Base-by-base conservation (phyloP, 352 stramenopile species). In the Phytophthora ramorum region DNA sequence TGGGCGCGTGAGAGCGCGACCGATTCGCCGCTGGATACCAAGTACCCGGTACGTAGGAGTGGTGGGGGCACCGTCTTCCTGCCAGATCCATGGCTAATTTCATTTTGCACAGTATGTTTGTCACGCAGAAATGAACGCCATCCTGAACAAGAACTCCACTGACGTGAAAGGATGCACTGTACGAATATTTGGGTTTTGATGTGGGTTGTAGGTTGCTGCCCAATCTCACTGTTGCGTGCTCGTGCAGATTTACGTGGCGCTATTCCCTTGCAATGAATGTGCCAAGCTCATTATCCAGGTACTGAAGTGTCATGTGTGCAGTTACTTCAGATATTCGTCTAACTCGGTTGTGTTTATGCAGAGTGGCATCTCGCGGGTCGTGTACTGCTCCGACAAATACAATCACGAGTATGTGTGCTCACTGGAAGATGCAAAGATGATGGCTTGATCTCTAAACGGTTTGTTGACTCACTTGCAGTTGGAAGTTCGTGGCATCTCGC, bases 231-330 rank as follows among this genome's bases (percentile, higher is more conserved):
- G 28, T 52, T 44, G 1, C 17, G 6, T 30, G 37, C 44, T 56
- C 14, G 16, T 44, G 0, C 63, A 97, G 76, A 97, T 99, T 48
- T 99, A 99, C 77, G 97, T 99, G 38, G 96, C 97, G 13, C 80
- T 99, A 32, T 99, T 99, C 72, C 98, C 98, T 8, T 99, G 98
- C 79, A 98, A 99, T 75, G 97, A 99, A 71, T 99, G 98, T 76
- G 94, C 96, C 34, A 99, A 99, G 73, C 87, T 99, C 55, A 99
- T 99, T 66, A 99, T 99, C 73, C 98, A 95, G 74, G 82, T 87
- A 72, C n/a, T 37, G 20, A 30, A 10, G 14, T 55, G 12, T 12
- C 16, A 7, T 51, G 19, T 47, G 20, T 30, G 22, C 16, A 13
- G 24, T 35, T 66, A 22, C 52, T n/a, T 38, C 8, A 37, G 8